Percentiles rank a stretch among this genome's conserved stretches.
These are phyloP conservation scores for Cicer bijugum DNA, from an alignment of 306 rosid genomes.

Conservation along the genomic window DNA sequence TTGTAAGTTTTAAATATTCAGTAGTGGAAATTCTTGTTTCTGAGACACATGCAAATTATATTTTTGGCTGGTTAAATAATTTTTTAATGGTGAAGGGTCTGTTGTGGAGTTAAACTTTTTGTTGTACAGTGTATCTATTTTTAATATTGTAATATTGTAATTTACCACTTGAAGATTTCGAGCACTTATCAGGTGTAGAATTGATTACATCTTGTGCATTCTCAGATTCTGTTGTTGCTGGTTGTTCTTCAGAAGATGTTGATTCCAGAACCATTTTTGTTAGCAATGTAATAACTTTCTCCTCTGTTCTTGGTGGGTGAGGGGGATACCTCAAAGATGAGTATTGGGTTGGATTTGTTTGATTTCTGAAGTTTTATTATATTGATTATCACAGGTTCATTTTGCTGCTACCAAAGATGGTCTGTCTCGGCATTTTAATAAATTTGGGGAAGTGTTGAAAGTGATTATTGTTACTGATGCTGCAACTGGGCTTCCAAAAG, in stretches of 20 bases:
- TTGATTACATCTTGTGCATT: conserved; percentile 32
- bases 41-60: conserved; percentile 10
- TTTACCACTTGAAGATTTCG: conserved; percentile 14
- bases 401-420: conserved; percentile 94
- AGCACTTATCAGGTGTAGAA: conserved; percentile 14
- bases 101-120: not conserved
- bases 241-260: conserved; percentile 77
- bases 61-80: conserved; percentile 7
- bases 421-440: conserved; percentile 84
- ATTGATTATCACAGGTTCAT: conserved; percentile 68
- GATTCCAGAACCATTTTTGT: conserved; percentile 89
- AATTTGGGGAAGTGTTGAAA: conserved; percentile 85
- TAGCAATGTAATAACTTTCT: conserved; percentile 74
- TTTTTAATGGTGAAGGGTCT: conserved; percentile 4
- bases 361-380: conserved; percentile 29
- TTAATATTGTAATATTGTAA: not conserved
- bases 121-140: conserved; percentile 23
- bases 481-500: conserved; percentile 85
- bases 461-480: conserved; percentile 78
- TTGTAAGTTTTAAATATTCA: conserved; percentile 48
- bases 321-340: not conserved
- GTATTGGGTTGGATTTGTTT: conserved; percentile 38
- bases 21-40: conserved; percentile 5
- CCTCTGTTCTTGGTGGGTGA: conserved; percentile 39
- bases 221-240: conserved; percentile 62